Evolutionary conservation across 2,329 filamentous ascomycete species (phyloP).

Genomic region (Pseudogymnoascus destructans): DNA sequence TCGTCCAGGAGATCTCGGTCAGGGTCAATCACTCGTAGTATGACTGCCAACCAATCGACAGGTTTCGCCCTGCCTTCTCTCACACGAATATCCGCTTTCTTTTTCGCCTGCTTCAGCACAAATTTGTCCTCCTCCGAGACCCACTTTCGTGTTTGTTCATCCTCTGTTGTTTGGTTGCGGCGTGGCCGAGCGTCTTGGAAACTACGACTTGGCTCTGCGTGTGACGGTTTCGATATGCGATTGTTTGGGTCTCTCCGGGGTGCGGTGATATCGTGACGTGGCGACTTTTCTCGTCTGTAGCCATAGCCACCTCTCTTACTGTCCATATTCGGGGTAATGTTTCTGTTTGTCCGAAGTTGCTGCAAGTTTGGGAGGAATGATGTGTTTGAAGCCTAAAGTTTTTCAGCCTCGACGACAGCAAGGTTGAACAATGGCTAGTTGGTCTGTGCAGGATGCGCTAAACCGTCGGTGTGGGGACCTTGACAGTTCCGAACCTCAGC

Average conservation of each 20-base stretch:
- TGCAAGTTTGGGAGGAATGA: neutral
- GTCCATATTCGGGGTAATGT: conserved; percentile 6
- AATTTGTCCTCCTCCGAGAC: conserved; percentile 93
- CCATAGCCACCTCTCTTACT: neutral
- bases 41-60: conserved; percentile 89
- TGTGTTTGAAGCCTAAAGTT: neutral
- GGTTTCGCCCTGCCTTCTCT: conserved; percentile 82
- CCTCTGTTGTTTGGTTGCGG: conserved; percentile 32
- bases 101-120: conserved; percentile 92
- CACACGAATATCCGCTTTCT: conserved; percentile 90
- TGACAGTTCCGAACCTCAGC: conserved; percentile 6
- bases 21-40: conserved; percentile 73
- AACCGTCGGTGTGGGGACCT: neutral
- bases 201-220: conserved; percentile 19
- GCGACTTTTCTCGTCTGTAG: conserved; percentile 24
- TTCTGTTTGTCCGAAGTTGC: neutral
- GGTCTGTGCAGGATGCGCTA: conserved; percentile 7
- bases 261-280: conserved; percentile 38
- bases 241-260: conserved; percentile 42
- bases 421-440: conserved; percentile 5
- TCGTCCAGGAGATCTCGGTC: conserved; percentile 80
- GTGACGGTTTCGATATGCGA: conserved; percentile 41
- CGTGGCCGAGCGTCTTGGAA: conserved; percentile 20
- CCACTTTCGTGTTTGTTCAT: conserved; percentile 69
- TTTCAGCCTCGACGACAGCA: conserved; percentile 5